phyloP scores from a whole-genome alignment of 768 basidiomycete genomes.

The Boletus tylopilopsis region DNA sequence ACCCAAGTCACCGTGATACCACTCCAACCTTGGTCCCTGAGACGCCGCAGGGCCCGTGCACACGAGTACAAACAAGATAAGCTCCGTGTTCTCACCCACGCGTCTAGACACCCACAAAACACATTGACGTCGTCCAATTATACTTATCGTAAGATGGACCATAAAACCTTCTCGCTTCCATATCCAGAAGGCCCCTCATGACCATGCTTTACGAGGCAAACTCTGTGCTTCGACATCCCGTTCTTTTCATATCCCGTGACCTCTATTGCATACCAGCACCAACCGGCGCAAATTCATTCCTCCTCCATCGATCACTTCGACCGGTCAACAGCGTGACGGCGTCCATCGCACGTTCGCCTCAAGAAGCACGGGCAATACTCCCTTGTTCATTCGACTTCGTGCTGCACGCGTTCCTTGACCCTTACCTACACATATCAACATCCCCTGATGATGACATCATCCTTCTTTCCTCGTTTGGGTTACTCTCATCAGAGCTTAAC shows the following conservation, averaged over 20 bases:
- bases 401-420: neutral
- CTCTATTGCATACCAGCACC: neutral
- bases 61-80: constrained; percentile 16
- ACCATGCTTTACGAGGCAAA: too few relatives aligned
- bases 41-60: constrained; percentile 24
- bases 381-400: neutral
- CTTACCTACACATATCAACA: neutral
- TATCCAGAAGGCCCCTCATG: too few relatives aligned
- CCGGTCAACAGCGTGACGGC: neutral
- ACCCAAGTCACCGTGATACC: constrained; percentile 7
- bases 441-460: constrained; percentile 2
- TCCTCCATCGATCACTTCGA: constrained; percentile 4
- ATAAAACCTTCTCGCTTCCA: neutral
- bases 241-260: constrained; percentile 5
- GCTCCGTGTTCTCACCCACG: constrained; percentile 12
- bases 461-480: neutral
- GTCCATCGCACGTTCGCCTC: constrained; percentile 2
- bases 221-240: neutral
- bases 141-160: constrained; percentile 7
- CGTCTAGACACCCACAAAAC: constrained; percentile 14
- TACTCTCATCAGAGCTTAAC: neutral
- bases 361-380: neutral
- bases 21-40: constrained; percentile 11
- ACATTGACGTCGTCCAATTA: constrained; percentile 10
- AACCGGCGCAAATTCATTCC: constrained; percentile 9